phyloP scores from a whole-genome alignment of 257 asterid genomes.

The Paraleonurus japonicus region DNA sequence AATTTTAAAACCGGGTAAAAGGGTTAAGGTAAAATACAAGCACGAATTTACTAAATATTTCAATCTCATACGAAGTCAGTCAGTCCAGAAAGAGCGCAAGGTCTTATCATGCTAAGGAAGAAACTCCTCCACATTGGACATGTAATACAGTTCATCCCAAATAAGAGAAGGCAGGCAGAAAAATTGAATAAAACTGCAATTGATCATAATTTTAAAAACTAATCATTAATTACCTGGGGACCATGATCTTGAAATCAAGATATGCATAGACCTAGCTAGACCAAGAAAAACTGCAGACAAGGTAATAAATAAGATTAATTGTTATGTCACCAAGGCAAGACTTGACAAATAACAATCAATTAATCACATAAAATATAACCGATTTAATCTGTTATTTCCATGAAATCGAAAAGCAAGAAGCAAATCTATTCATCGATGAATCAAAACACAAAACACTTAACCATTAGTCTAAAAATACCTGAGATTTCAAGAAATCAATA shows the following conservation, averaged over 20 bases:
- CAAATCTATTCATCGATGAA: not conserved
- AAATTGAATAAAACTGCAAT: not conserved
- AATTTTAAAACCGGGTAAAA: no score
- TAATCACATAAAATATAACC: slow-evolving; percentile 28
- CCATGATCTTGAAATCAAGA: not conserved
- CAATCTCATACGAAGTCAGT: not conserved
- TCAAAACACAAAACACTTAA: not conserved
- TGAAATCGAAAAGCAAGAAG: not conserved
- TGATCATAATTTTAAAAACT: slow-evolving; percentile 1
- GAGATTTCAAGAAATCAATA: not conserved
- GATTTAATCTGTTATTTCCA: not conserved
- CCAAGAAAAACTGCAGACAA: slow-evolving; percentile 4
- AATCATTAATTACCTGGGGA: not conserved
- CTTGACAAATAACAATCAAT: no score
- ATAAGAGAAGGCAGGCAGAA: not conserved
- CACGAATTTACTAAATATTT: not conserved
- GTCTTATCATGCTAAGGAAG: not conserved
- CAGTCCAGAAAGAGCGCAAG: not conserved
- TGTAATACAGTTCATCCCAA: not conserved
- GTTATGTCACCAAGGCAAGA: no score
- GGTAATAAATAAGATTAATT: not conserved
- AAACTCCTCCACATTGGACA: not conserved
- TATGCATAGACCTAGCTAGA: slow-evolving; percentile 6
- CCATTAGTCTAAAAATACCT: not conserved
- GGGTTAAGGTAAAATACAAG: no score